A percentile compares a stretch with the other conserved stretches of the same genome.
Evolutionary conservation across 805 yeast genomes (phyloP).

Genomic region (Candida parachauliodes): DNA sequence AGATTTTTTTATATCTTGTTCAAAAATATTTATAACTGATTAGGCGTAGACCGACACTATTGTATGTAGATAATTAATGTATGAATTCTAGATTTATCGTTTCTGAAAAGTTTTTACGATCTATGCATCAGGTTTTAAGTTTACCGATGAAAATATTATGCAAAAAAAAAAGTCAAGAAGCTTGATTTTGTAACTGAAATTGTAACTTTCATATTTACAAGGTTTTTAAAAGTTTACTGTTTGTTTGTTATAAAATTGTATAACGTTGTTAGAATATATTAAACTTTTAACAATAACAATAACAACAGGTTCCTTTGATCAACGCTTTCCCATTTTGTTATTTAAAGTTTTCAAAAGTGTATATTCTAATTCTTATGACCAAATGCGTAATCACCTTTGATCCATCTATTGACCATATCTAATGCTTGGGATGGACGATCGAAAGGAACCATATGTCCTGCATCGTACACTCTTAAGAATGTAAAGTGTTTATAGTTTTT

Average conservation of each 20-base stretch:
- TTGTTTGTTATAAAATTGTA: too few relatives aligned
- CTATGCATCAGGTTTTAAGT: neutral
- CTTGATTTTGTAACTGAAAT: neutral
- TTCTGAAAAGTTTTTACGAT: neutral
- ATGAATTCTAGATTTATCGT: neutral
- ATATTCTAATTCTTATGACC: too few relatives aligned
- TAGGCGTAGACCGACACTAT: too few relatives aligned
- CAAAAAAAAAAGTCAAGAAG: neutral
- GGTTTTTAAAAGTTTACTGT: too few relatives aligned
- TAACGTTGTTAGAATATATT: too few relatives aligned
- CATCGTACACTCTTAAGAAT: slow-evolving; percentile 79
- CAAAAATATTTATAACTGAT: too few relatives aligned
- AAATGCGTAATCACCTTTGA: slow-evolving; percentile 55
- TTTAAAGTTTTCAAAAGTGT: too few relatives aligned
- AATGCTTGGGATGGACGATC: slow-evolving; percentile 79
- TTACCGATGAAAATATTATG: too few relatives aligned
- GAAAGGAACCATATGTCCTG: slow-evolving; percentile 95
- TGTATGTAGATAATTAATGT: neutral
- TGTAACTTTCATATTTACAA: neutral
- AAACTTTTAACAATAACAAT: too few relatives aligned
- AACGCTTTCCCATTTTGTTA: too few relatives aligned
- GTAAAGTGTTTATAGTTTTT: slow-evolving; percentile 73
- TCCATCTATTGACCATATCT: slow-evolving; percentile 85
- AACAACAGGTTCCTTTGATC: too few relatives aligned
- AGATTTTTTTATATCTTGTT: too few relatives aligned